Conservation (phyloP, 2,329 filamentous ascomycete species). For the Dactylellina parvicollis region DNA sequence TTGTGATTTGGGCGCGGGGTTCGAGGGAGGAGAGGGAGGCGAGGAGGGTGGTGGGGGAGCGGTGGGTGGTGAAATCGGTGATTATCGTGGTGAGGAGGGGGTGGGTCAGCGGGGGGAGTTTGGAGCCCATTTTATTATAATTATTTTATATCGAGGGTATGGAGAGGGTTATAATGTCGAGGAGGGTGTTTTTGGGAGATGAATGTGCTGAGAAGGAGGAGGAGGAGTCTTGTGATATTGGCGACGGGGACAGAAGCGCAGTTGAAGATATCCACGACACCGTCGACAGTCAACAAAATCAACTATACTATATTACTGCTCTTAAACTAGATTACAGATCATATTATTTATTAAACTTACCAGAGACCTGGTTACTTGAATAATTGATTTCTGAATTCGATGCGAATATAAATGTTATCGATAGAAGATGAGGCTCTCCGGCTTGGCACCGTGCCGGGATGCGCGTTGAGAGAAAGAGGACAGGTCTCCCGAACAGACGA, state of each 20-base stretch:
- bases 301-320: too few relatives aligned
- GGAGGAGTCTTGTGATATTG: conserved; percentile 31
- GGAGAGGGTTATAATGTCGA: neutral
- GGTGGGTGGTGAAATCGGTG: conserved; percentile 19
- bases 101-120: conserved; percentile 26
- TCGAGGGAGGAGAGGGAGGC: conserved; percentile 27
- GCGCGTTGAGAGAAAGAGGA: conserved; percentile 42
- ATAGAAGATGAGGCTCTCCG: conserved; percentile 10
- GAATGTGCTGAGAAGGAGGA: conserved; percentile 5
- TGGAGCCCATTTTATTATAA: conserved; percentile 37
- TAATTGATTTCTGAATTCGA: too few relatives aligned
- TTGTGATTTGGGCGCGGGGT: conserved; percentile 45
- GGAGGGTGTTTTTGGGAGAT: neutral
- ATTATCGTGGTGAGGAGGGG: conserved; percentile 33
- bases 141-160: neutral
- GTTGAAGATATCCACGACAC: neutral
- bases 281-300: too few relatives aligned
- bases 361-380: too few relatives aligned
- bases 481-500: conserved; percentile 42
- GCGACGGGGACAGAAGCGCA: conserved; percentile 46
- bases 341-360: too few relatives aligned
- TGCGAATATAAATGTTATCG: neutral
- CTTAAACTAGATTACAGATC: too few relatives aligned
- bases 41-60: conserved; percentile 21
- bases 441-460: conserved; percentile 13